Base-by-base conservation (phyloP, 1,284 basidiomycete species). In the Somion occarium region DNA sequence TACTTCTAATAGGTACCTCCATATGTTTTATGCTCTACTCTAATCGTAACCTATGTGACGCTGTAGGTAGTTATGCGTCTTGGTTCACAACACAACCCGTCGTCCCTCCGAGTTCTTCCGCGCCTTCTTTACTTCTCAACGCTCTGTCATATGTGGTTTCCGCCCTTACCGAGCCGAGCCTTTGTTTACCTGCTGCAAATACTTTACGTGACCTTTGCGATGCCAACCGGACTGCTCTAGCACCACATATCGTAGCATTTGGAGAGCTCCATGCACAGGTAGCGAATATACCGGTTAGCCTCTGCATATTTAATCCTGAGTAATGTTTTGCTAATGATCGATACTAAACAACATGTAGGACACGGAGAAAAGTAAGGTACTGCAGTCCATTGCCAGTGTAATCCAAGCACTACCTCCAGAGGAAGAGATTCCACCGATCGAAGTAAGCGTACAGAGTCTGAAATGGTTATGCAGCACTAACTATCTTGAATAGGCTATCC, bases 361-460 rank as follows among this genome's bases (percentile, higher is more conserved):
- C 55, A 85, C 87, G 22, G 92, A 95, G 69, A 91, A 89, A 68
- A 81, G 83, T 56, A 95, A 93, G 68, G 89, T 95, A 0, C 72
- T 95, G 46, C 89, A 95, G 64, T 91, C 86, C 0, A 93, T 96
- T 52, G 84, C 91, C 1, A 93, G 90, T 54, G 91, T 96, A 1
- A 89, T 95, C 42, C 90, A 95, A 61, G 93, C 92, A 0, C 65
- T 96, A 46, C 83, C 87, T 0, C 83, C 90, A 0, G 69, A 72
- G 19, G 85, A 92, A 47, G 88, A 82, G 49, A 83, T 94, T 23
- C 76, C 82, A 1, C 87, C 91, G 0, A 75, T 93, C n/a, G 82
- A 90, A 66, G 87, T 87, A 46, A 51, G 71, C 62, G 18, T 37
- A 5, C 30, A 37, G 18, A 22, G 23, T 44, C 18, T 49, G 55